phyloP scores from a whole-genome alignment of 2,329 filamentous ascomycete species.

The Claviceps pazoutovae region DNA sequence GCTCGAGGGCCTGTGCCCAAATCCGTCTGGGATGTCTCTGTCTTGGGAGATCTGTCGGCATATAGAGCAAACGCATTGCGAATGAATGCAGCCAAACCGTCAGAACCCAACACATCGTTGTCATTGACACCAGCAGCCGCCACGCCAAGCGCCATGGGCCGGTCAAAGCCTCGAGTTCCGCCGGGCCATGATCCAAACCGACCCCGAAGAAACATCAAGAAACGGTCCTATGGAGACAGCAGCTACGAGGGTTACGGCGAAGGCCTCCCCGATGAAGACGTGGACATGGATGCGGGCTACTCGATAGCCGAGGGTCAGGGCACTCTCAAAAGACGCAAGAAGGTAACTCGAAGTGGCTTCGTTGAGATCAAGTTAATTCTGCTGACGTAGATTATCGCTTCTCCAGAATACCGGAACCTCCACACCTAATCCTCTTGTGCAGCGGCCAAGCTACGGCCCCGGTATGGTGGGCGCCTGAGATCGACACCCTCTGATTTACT shows the following conservation, averaged over 20 bases:
- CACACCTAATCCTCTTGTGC: constrained; percentile 29
- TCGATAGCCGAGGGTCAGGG: constrained; percentile 61
- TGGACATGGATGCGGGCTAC: constrained; percentile 43
- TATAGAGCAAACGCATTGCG: constrained; percentile 25
- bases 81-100: constrained; percentile 30
- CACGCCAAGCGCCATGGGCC: constrained; percentile 18
- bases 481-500: background rate
- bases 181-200: constrained; percentile 34
- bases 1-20: constrained; percentile 42
- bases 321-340: constrained; percentile 50
- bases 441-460: constrained; percentile 41
- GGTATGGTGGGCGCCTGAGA: constrained; percentile 43
- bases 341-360: constrained; percentile 27
- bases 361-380: too few species aligned
- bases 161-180: constrained; percentile 25
- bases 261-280: constrained; percentile 55
- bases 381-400: constrained; percentile 10
- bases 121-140: constrained; percentile 18
- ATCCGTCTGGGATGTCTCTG: constrained; percentile 40
- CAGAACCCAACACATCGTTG: constrained; percentile 39
- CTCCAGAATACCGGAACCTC: constrained; percentile 31
- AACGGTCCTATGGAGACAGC: constrained; percentile 61
- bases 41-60: constrained; percentile 41
- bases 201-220: constrained; percentile 54
- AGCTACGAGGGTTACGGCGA: constrained; percentile 65